Evolutionary conservation across 2,329 filamentous ascomycete species (phyloP), one percentile per base, ranked within the genome.

Genomic region (Neopestalotiopsis sp.): DNA sequence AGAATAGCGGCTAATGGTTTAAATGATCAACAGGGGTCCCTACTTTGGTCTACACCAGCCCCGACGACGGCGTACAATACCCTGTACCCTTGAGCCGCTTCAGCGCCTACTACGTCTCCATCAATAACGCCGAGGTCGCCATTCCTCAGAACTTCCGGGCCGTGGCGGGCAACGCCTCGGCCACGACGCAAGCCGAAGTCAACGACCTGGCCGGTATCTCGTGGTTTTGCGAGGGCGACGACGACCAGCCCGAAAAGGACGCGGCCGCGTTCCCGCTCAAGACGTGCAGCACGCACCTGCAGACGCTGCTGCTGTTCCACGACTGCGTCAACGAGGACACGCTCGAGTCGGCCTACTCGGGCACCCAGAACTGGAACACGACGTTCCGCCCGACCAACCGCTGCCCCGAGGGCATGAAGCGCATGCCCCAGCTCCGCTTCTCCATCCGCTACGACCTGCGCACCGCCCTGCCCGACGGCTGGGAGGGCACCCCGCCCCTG

Each of bases 251-350:
- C 9, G 68, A 63, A 77, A 90, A 90, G 2, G 85, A 92, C 28
- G 90, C 89, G 9, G 93, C 93, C 75, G 91, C 90, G 24, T 90
- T 92, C 75, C 91, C 91, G 34, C 91, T 92, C 70, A 89, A 89
- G 66, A 91, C 91, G 0, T 92, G 90, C 10, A 86, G 72, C 85
- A 87, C 65, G 89, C 92, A 12, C 88, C 86, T 64, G 82, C 87
- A 70, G 86, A 89, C 78, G 86, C 90, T 73, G 86, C 87, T 42
- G n/a, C 68, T 69, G 53, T 85, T 84, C 76, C 82, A 78, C 20
- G 75, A 82, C 70, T 84, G 82, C 72, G 79, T 82, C 73, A 79
- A 83, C 72, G 49, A 67, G 56, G 72, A 68, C 59, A 72, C 70
- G 24, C 72, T 74, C 53, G 72, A 74, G 69, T 68, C 72, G 32